Base-by-base conservation (phyloP, 2,329 filamentous ascomycete genomes). In the Epichloe hybrida region DNA sequence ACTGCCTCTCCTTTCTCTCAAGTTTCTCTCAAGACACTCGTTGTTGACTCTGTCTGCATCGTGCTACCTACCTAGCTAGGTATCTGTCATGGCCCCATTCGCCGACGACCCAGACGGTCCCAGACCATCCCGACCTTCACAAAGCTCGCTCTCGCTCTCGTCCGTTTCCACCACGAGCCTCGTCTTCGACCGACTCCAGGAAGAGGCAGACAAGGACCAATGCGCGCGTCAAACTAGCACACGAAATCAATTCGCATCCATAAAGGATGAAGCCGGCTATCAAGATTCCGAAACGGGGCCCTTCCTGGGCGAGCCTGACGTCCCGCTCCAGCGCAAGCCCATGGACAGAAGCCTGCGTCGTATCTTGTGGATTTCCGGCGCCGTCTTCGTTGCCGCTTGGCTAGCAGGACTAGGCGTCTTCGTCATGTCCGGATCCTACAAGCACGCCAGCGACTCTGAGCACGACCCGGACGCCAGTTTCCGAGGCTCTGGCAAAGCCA, bases 121-220 rank as follows among this genome's bases (percentile, higher is more conserved):
- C 8, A 53, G 54, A 45, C 43, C 23, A 41, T 55, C 56, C 40
- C 61, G 63, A 46, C 53, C 52, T 44, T 80, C 78, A 50, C 68
- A 68, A 60, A 76, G 76, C 54, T 88, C 86, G 3, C 66, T 78
- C 54, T 88, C 86, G 3, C 66, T 79, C 44, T 87, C 84, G n/a
- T 84, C 84, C 40, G 82, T 81, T n/a, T 93, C 87, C 36, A 91
- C 87, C 11, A 89, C 84, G 4, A 91, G 87, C 59, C 74, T 93
- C 13, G 80, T 93, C 50, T 86, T 93, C 62, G 86, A 93, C 57
- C 80, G 84, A 55, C 76, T 91, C 57, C 76, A 79, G 59, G 82
- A 86, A 62, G 62, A 72, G 64, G 61, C 57, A 52, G 66, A 70
- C 52, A 67, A 68, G 58, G 57, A 61, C 17, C 49, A 52, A 2